phyloP scores from a whole-genome alignment of 2,329 filamentous ascomycete species.

The Penicillium fuscoglaucum region DNA sequence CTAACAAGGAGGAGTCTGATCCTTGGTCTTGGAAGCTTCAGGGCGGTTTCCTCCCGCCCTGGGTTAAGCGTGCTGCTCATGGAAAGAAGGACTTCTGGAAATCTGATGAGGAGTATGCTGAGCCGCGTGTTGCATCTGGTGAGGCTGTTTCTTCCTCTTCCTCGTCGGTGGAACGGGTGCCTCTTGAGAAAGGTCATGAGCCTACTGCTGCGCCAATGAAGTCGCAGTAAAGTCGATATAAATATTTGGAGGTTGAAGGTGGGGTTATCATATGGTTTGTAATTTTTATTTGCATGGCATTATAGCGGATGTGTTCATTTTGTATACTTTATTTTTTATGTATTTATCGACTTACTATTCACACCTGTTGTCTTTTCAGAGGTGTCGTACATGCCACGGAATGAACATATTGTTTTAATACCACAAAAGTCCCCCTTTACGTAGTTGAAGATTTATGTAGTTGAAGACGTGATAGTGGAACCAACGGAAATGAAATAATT shows the following conservation, averaged over 20 bases:
- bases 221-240: not conserved
- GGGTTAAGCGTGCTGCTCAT: conserved; percentile 62
- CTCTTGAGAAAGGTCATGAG: conserved; percentile 15
- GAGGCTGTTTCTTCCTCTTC: conserved; percentile 16
- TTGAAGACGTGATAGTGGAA: too few species aligned
- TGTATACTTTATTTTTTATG: not conserved
- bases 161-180: conserved; percentile 20
- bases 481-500: too few species aligned
- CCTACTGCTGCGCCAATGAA: not conserved
- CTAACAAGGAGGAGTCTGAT: conserved; percentile 74
- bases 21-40: conserved; percentile 76
- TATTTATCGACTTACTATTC: not conserved
- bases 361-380: not conserved
- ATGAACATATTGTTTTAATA: not conserved
- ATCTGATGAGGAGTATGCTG: conserved; percentile 26
- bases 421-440: not conserved
- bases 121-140: conserved; percentile 11
- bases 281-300: not conserved
- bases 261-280: not conserved
- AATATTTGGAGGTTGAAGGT: not conserved
- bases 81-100: conserved; percentile 78
- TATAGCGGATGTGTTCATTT: conserved; percentile 2
- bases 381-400: not conserved
- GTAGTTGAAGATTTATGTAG: too few species aligned
- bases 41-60: conserved; percentile 72